Evolutionary conservation across 2,329 filamentous ascomycete species (phyloP), one percentile per base, ranked within the genome.

Genomic region (Tolypocladium pustulatum): DNA sequence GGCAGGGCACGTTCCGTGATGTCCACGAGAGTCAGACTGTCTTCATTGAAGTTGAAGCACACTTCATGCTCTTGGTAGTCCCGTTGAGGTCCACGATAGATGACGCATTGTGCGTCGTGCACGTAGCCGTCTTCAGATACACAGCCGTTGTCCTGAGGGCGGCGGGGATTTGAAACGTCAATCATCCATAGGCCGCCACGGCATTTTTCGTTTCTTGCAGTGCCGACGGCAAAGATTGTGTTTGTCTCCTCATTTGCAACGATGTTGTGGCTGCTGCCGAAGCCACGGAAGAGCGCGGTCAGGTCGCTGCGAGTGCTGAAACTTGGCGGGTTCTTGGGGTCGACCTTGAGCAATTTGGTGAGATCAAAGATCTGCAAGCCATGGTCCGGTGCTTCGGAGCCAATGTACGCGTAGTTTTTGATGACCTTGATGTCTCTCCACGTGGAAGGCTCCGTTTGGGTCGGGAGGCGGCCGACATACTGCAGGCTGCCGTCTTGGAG

Each of bases 361-460:
- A 85, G 75, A 63, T 87, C 83, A 59, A 87, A 87, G 66, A 87
- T 80, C 68, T 87, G 84, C n/a, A 87, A 75, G 27, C 81, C 80
- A 62, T 86, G 83, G 46, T 71, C 68, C 8, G 67, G 65, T 1
- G 81, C 78, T 62, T 77, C 75, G 25, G 72, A 73, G 32, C 75
- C 75, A 15, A 77, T 74, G 60, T 76, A 65, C 34, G 66, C 68
- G 55, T 69, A 70, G 64, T 72, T 63, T 56, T 68, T 67, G 59
- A 72, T 75, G 1, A 73, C 72, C 34, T 72, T 71, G 64, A 77
- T 76, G 62, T 77, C 75, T 7, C 75, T 71, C 75, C 75, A 77
- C 2, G 66, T 60, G 1, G 67, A 68, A 1, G 67, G 65, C 4
- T 61, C 62, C 3, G 73, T 74, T 56, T 78, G 73, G 43, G 76